phyloP scores from a whole-genome alignment of 192 early-diverging fungal species.

The Backusella sp. region DNA sequence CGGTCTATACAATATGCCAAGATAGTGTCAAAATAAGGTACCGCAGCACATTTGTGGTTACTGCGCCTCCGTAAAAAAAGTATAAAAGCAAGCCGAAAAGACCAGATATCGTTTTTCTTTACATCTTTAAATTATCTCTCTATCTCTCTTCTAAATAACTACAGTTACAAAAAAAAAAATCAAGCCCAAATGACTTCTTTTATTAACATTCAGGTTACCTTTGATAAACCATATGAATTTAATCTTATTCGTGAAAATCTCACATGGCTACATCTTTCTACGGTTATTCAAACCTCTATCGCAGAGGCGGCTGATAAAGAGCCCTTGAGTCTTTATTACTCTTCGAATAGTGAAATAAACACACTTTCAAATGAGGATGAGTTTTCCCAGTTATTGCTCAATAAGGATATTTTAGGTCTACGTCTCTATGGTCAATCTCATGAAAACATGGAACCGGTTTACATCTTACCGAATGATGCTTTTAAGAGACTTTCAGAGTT shows the following conservation, averaged over 20 bases:
- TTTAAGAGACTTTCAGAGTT: not conserved
- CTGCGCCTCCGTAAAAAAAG: too few species aligned
- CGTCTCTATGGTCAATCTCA: not conserved
- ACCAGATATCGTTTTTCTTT: too few species aligned
- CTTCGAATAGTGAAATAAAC: not conserved
- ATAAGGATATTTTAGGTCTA: not conserved
- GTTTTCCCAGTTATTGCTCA: not conserved
- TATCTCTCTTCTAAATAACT: too few species aligned
- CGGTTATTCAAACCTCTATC: conserved; percentile 1
- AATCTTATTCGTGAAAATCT: not conserved
- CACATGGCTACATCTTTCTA: not conserved
- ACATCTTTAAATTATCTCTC: too few species aligned
- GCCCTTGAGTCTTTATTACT: not conserved
- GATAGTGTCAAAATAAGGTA: too few species aligned
- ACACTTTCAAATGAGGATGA: not conserved
- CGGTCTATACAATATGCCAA: too few species aligned
- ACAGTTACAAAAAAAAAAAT: too few species aligned
- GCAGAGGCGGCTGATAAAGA: not conserved
- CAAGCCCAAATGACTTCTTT: not conserved
- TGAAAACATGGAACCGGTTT: not conserved
- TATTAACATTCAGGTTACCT: not conserved
- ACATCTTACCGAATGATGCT: not conserved
- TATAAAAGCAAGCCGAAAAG: too few species aligned
- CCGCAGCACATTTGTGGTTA: too few species aligned
- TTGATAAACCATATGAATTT: conserved; percentile 4